phyloP scores from a whole-genome alignment of 352 stramenopile genomes.

The Hyaloperonospora arabidopsidis region DNA sequence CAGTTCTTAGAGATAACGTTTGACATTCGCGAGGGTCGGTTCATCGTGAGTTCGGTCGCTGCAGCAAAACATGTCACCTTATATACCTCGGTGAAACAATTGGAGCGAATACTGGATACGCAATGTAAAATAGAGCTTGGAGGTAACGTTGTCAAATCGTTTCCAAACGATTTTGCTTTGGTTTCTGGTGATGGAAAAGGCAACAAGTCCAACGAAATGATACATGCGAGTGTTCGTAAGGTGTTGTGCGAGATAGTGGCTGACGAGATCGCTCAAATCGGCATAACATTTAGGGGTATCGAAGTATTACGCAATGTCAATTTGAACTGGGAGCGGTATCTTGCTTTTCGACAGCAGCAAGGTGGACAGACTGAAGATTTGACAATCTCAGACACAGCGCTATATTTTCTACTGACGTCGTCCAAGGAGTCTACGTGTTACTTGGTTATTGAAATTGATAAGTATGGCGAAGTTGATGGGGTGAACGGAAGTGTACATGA shows the following conservation, averaged over 20 bases:
- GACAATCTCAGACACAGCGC: constrained; percentile 72
- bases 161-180: constrained; percentile 57
- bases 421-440: constrained; percentile 83
- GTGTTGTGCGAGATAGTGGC: constrained; percentile 76
- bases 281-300: constrained; percentile 67
- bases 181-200: constrained; percentile 65
- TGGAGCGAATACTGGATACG: constrained; percentile 68
- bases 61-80: constrained; percentile 54
- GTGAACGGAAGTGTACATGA: constrained; percentile 48
- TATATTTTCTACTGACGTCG: constrained; percentile 78
- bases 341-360: constrained; percentile 76
- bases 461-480: constrained; percentile 66
- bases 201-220: constrained; percentile 63
- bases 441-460: constrained; percentile 80
- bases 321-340: constrained; percentile 81
- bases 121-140: constrained; percentile 73
- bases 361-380: constrained; percentile 67
- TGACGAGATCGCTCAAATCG: constrained; percentile 73
- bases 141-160: constrained; percentile 34
- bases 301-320: constrained; percentile 72
- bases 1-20: constrained; percentile 78
- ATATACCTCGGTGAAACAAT: constrained; percentile 40
- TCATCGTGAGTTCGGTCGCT: constrained; percentile 60
- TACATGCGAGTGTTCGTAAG: constrained; percentile 61
- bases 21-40: constrained; percentile 64